phyloP scores from a whole-genome alignment of 2,329 filamentous ascomycete genomes.

The Botrytis pseudocinerea region DNA sequence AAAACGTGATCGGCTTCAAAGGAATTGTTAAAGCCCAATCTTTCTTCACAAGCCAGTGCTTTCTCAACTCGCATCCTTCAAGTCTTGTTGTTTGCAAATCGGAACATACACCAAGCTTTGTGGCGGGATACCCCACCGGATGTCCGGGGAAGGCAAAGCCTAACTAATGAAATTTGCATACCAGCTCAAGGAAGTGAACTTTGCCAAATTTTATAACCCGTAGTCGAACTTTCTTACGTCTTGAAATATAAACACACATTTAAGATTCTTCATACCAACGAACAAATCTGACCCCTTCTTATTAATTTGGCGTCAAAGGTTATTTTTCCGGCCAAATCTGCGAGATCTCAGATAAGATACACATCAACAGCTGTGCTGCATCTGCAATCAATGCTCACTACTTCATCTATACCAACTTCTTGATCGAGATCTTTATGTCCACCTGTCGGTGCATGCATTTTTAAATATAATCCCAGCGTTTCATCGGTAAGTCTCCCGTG shows the following conservation, averaged over 20 bases:
- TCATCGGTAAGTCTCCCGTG: background rate
- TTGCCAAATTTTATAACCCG: background rate
- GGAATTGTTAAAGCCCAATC: background rate
- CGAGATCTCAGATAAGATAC: background rate
- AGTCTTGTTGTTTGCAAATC: background rate
- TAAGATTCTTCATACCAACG: background rate
- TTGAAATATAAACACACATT: background rate
- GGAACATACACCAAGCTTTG: background rate
- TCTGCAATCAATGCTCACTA: background rate
- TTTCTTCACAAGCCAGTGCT: background rate
- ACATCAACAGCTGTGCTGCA: background rate
- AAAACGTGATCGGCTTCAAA: background rate
- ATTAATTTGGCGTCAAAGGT: background rate
- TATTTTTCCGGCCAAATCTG: background rate
- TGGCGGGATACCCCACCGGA: conserved; percentile 21
- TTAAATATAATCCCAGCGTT: background rate
- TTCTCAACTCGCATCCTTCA: background rate
- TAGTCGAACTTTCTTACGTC: conserved; percentile 38
- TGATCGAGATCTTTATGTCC: background rate
- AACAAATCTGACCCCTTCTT: background rate
- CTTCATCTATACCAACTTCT: background rate
- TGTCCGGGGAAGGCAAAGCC: conserved; percentile 5
- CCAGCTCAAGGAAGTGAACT: background rate
- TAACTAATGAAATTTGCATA: background rate
- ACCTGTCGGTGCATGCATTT: background rate